Conservation (phyloP, 1,284 basidiomycete genomes). For the Apiotrichum sp. region DNA sequence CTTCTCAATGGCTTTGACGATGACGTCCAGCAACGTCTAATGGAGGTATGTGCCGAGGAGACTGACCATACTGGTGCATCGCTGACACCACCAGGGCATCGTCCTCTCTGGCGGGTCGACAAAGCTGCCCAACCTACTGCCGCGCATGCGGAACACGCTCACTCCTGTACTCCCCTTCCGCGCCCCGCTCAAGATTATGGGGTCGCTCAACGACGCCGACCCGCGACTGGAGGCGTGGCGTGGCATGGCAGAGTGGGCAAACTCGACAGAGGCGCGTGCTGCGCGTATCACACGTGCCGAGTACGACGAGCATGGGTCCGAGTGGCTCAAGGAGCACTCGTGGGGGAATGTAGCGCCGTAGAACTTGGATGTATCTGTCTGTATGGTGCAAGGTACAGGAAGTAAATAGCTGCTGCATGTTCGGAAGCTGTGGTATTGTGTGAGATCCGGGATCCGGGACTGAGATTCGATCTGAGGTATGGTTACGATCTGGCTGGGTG, state of each 20-base stretch:
- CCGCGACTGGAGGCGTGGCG: conserved; percentile 77
- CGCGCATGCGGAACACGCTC: conserved; percentile 63
- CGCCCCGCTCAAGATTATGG: conserved; percentile 58
- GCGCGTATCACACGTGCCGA: conserved; percentile 66
- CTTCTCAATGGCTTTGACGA: conserved; percentile 74
- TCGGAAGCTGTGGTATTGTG: too few relatives aligned
- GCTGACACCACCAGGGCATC: conserved; percentile 59
- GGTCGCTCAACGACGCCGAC: conserved; percentile 53
- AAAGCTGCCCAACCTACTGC: conserved; percentile 62
- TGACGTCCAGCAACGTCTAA: conserved; percentile 59
- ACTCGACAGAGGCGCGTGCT: conserved; percentile 55
- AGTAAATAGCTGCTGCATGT: too few relatives aligned
- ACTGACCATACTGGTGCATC: not conserved
- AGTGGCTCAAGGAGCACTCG: conserved; percentile 55
- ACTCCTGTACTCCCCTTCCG: conserved; percentile 76
- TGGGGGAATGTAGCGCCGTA: conserved; percentile 47
- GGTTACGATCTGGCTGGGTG: too few relatives aligned
- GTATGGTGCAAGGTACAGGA: too few relatives aligned
- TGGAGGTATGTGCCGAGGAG: conserved; percentile 43
- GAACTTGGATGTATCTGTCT: not conserved
- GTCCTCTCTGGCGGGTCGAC: conserved; percentile 82
- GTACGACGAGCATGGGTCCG: conserved; percentile 87
- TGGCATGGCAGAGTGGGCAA: conserved; percentile 81
- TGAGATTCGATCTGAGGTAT: too few relatives aligned
- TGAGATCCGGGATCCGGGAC: too few relatives aligned